Conservation (phyloP, 148 eudicot genomes). For the Camellia japonica region DNA sequence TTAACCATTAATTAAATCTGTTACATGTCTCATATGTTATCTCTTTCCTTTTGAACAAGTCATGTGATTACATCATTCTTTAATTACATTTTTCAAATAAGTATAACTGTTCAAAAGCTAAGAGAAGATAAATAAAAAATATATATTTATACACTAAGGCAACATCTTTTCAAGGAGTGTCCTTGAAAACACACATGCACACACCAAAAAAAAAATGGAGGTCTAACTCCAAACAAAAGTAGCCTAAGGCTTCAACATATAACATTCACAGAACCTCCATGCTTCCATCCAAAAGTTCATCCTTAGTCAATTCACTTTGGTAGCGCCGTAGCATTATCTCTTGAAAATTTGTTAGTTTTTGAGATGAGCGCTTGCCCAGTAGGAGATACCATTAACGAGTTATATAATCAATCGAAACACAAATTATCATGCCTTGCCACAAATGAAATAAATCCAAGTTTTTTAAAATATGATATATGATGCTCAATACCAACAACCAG, state of each 20-base stretch:
- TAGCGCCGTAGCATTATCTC: too few species aligned
- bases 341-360: too few species aligned
- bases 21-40: not conserved
- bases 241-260: not conserved
- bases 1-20: too few species aligned
- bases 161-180: too few species aligned
- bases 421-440: not conserved
- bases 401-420: too few species aligned
- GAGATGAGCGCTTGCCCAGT: too few species aligned
- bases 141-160: not conserved
- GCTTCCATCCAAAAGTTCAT: not conserved
- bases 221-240: not conserved
- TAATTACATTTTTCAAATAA: not conserved
- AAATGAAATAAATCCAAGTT: not conserved
- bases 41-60: not conserved
- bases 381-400: too few species aligned
- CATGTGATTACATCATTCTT: not conserved
- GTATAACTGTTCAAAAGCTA: not conserved
- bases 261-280: not conserved
- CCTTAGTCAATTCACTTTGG: too few species aligned
- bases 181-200: not conserved
- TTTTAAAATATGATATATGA: not conserved
- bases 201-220: too few species aligned
- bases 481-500: too few species aligned
- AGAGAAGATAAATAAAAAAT: not conserved